These are phyloP conservation scores for Cyberlindnera veronae DNA, from an alignment of 805 yeast genomes.

Conservation along the genomic window DNA sequence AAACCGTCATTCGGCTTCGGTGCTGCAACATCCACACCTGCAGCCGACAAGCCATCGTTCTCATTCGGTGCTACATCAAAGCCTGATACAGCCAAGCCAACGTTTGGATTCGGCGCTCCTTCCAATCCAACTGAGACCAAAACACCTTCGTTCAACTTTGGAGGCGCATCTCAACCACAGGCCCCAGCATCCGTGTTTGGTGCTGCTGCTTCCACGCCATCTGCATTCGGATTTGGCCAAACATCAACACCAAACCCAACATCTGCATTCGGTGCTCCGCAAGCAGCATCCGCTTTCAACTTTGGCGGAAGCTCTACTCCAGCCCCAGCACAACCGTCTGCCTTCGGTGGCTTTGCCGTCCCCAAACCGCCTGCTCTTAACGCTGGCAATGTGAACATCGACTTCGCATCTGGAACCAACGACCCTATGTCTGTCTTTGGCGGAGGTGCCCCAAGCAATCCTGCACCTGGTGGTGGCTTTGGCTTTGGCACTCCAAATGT, in stretches of 20 bases:
- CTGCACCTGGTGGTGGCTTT: conserved; percentile 4
- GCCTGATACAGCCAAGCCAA: background rate
- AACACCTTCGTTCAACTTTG: conserved; percentile 20
- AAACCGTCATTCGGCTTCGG: conserved; percentile 2
- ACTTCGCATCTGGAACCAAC: conserved; percentile 6
- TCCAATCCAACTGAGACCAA: conserved; percentile 2
- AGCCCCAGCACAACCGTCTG: conserved; percentile 5
- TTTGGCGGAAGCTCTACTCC: conserved; percentile 18
- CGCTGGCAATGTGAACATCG: conserved; percentile 15
- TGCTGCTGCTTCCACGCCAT: conserved; percentile 11
- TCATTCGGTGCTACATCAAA: background rate
- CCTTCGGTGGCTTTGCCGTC: conserved; percentile 14
- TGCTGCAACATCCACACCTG: conserved; percentile 11
- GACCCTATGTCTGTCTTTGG: conserved; percentile 16
- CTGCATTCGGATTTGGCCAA: conserved; percentile 16
- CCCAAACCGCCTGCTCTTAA: conserved; percentile 11
- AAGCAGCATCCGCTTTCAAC: conserved; percentile 13
- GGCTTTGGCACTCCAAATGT: conserved; percentile 11
- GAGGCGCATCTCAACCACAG: conserved; percentile 21
- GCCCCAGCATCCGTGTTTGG: conserved; percentile 19
- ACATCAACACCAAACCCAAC: conserved; percentile 12
- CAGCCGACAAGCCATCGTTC: conserved; percentile 4
- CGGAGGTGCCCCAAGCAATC: conserved; percentile 3
- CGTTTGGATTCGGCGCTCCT: conserved; percentile 20
- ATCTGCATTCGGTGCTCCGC: conserved; percentile 16